Conservation (phyloP, 106 monocot genomes). For the Iris macrosiphon region DNA sequence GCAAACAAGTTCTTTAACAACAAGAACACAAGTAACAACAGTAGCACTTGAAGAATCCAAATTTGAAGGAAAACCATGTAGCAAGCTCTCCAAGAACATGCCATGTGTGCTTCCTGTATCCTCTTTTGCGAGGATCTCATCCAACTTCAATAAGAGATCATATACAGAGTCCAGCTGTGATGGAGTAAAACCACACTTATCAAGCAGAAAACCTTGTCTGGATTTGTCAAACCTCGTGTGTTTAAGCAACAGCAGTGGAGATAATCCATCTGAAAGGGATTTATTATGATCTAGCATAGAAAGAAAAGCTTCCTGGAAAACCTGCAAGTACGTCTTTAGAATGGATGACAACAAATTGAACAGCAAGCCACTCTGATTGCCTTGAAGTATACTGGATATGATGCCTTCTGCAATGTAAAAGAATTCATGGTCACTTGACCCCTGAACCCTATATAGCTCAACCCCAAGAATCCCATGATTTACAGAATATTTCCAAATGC, state of each 20-base stretch:
- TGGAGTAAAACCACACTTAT: constrained; percentile 34
- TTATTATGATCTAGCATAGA: constrained; percentile 24
- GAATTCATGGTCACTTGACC: constrained; percentile 12
- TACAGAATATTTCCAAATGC: constrained; percentile 27
- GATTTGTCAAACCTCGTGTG: constrained; percentile 42
- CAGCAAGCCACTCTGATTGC: constrained; percentile 31
- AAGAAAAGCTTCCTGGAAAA: constrained; percentile 57
- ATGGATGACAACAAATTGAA: constrained; percentile 49
- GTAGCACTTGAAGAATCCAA: constrained; percentile 38
- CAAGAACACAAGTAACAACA: constrained; percentile 67
- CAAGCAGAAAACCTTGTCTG: constrained; percentile 42
- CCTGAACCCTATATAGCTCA: constrained; percentile 12
- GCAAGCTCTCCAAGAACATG: constrained; percentile 29
- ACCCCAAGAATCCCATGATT: constrained; percentile 17
- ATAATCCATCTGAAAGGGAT: constrained; percentile 25
- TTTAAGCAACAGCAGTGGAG: constrained; percentile 59
- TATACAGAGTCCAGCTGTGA: constrained; percentile 38
- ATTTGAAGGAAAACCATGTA: constrained; percentile 86
- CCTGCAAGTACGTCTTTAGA: constrained; percentile 44
- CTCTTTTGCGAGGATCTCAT: constrained; percentile 30
- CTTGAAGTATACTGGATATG: constrained; percentile 20
- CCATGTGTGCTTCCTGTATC: constrained; percentile 10
- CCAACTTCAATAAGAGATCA: constrained; percentile 49
- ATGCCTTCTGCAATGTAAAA: constrained; percentile 23
- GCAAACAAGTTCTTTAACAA: constrained; percentile 49